Conservation (phyloP, 1,284 basidiomycete species). For the Phaffia rhodozyma region DNA sequence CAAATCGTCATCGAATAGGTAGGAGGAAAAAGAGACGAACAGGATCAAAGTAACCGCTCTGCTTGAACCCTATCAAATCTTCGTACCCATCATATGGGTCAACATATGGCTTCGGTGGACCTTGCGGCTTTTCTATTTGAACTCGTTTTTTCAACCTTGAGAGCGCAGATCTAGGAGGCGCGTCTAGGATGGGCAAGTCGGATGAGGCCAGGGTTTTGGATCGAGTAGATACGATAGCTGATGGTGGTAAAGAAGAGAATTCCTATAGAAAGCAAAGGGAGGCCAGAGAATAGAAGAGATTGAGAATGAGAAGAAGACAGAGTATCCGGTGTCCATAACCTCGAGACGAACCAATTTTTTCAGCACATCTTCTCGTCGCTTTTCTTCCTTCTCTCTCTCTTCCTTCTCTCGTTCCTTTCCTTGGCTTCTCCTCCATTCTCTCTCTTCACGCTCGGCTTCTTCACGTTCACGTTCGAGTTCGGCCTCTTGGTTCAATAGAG, state of each 20-base stretch:
- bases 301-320: slow-evolving; percentile 46
- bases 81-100: slow-evolving; percentile 63
- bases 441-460: slow-evolving; percentile 53
- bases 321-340: background rate
- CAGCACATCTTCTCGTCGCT: slow-evolving; percentile 45
- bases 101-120: slow-evolving; percentile 43
- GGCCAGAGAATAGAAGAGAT: slow-evolving; percentile 34
- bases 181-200: background rate
- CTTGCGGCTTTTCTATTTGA: slow-evolving; percentile 41
- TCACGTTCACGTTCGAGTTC: slow-evolving; percentile 48
- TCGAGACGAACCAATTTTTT: slow-evolving; percentile 56
- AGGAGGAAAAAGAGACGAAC: slow-evolving; percentile 40
- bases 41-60: slow-evolving; percentile 56
- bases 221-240: slow-evolving; percentile 6
- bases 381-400: slow-evolving; percentile 50
- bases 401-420: slow-evolving; percentile 56
- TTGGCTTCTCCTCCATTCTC: slow-evolving; percentile 54
- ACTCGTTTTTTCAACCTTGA: slow-evolving; percentile 22
- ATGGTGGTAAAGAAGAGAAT: slow-evolving; percentile 11
- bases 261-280: slow-evolving; percentile 5
- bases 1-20: slow-evolving; percentile 39
- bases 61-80: slow-evolving; percentile 53
- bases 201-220: background rate
- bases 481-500: slow-evolving; percentile 48
- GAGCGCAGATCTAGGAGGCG: background rate